A percentile compares a stretch with the other conserved stretches of the same genome.
phyloP scores from a whole-genome alignment of 768 basidiomycete species.

The Xerocomellus chrysenteron region DNA sequence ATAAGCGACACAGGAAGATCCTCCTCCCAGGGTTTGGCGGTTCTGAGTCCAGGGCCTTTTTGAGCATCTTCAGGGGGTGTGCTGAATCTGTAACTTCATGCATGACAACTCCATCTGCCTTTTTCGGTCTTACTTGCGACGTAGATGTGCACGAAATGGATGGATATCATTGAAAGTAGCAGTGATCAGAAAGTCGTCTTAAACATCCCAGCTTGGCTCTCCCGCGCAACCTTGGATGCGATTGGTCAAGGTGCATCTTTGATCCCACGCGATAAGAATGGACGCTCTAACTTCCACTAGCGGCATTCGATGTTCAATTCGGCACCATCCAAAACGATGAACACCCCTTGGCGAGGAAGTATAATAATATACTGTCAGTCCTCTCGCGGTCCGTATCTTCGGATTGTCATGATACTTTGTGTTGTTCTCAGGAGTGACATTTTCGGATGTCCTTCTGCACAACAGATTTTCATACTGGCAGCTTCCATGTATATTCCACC shows the following conservation, averaged over 20 bases:
- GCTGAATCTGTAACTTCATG: slow-evolving; percentile 19
- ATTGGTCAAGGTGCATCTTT: slow-evolving; percentile 43
- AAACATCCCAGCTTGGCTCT: slow-evolving; percentile 30
- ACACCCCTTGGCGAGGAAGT: slow-evolving; percentile 6
- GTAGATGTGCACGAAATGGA: slow-evolving; percentile 25
- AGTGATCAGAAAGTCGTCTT: slow-evolving; percentile 11
- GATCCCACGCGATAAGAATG: background rate
- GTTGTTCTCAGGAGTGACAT: slow-evolving; percentile 21
- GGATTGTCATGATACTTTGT: background rate
- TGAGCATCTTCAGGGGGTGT: slow-evolving; percentile 47
- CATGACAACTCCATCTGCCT: background rate
- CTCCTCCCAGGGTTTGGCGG: slow-evolving; percentile 56
- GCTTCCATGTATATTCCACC: slow-evolving; percentile 10
- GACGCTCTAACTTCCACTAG: slow-evolving; percentile 13
- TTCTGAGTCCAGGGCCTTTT: slow-evolving; percentile 48
- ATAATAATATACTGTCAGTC: slow-evolving; percentile 10
- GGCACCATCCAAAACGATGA: slow-evolving; percentile 14
- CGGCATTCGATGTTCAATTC: slow-evolving; percentile 51
- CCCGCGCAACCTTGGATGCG: slow-evolving; percentile 48
- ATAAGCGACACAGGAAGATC: slow-evolving; percentile 52
- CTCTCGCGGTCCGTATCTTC: slow-evolving; percentile 2
- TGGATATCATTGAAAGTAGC: slow-evolving; percentile 12
- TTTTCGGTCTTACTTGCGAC: background rate
- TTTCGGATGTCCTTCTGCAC: slow-evolving; percentile 10
- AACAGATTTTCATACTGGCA: slow-evolving; percentile 12